phyloP scores from a whole-genome alignment of 345 rosid species.

The Citrus unshiu region DNA sequence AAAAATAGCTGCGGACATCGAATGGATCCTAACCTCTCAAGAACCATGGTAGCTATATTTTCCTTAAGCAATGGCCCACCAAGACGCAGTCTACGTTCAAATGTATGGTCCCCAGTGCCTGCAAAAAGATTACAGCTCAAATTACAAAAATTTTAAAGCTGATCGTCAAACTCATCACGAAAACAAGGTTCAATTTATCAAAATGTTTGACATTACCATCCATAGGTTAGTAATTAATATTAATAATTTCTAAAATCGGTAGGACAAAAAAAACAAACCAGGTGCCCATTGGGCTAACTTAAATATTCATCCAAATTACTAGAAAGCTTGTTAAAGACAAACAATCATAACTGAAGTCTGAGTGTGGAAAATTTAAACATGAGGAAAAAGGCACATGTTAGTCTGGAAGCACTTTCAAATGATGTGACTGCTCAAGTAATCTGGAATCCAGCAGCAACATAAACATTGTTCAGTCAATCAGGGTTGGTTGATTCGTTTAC shows the following conservation, averaged over 20 bases:
- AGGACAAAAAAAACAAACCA: background rate
- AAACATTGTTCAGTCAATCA: background rate
- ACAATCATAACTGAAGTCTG: background rate
- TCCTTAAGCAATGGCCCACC: constrained; percentile 90
- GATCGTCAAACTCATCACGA: background rate
- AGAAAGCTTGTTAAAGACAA: background rate
- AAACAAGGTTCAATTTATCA: background rate
- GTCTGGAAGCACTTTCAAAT: background rate
- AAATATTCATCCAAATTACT: background rate
- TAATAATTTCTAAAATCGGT: background rate
- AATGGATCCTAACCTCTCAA: constrained; percentile 71
- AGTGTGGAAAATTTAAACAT: background rate
- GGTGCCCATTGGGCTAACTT: background rate
- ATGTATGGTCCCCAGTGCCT: constrained; percentile 98
- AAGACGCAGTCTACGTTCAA: constrained; percentile 81
- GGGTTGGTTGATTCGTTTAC: background rate
- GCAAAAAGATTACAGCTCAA: constrained; percentile 18
- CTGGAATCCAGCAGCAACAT: background rate
- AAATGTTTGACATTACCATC: background rate
- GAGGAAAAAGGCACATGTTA: background rate
- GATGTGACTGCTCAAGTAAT: background rate
- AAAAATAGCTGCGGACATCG: background rate
- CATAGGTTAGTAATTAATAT: background rate
- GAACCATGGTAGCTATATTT: constrained; percentile 93
- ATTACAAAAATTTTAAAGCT: background rate